Percentiles rank a stretch among this genome's conserved stretches.
These are phyloP conservation scores for Saururus chinensis DNA, from an alignment of 164 flowering plant species.

Conservation along the genomic window DNA sequence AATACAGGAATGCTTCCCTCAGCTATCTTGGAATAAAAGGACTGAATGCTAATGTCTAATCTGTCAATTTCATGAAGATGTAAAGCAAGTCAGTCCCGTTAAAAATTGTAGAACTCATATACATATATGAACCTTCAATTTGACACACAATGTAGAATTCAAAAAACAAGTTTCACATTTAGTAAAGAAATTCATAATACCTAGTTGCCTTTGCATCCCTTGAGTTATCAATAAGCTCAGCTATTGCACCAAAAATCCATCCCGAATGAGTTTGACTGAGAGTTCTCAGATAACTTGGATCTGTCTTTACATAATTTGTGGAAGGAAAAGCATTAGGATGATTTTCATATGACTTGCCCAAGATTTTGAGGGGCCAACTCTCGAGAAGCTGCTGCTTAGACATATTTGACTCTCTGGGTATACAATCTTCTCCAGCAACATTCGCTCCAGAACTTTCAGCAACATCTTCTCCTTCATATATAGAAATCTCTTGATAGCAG, in stretches of 20 bases:
- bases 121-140: background rate
- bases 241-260: constrained; percentile 63
- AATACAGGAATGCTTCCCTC: constrained; percentile 38
- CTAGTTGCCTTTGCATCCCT: constrained; percentile 51
- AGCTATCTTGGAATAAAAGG: constrained; percentile 18
- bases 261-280: constrained; percentile 44
- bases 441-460: constrained; percentile 1
- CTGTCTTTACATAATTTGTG: constrained; percentile 20
- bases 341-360: background rate
- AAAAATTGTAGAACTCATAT: background rate
- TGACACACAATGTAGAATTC: background rate
- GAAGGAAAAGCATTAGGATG: background rate
- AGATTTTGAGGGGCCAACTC: too few relatives aligned
- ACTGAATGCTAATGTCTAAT: constrained; percentile 29
- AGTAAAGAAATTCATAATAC: constrained; percentile 7
- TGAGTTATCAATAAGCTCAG: constrained; percentile 60
- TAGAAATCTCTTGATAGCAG: background rate
- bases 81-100: background rate
- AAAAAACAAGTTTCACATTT: background rate
- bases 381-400: background rate
- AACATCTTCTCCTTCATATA: background rate
- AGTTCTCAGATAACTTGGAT: constrained; percentile 40
- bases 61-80: constrained; percentile 11
- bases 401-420: background rate
- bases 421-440: background rate